Conservation (phyloP, 192 early-diverging fungal genomes). For the Dissophora ornata region DNA sequence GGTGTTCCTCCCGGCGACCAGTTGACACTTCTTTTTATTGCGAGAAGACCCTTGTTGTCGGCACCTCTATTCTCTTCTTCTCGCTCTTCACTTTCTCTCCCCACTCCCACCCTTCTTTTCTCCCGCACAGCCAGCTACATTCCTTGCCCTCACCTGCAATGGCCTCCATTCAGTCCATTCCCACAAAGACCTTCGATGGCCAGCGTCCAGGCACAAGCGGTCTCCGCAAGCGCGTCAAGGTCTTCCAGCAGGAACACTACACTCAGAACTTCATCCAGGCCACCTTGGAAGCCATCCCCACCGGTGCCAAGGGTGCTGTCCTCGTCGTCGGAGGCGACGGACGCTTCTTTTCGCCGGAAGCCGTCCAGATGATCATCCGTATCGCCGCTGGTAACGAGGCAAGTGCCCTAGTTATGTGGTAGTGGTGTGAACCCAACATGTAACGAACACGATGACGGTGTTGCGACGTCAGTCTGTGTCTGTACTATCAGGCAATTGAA, state of each 20-base stretch:
- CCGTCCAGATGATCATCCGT: conserved; percentile 88
- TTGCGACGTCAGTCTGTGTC: too few relatives aligned
- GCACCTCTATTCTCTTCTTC: conserved; percentile 1
- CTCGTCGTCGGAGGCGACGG: conserved; percentile 98
- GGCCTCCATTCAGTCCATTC: conserved; percentile 58
- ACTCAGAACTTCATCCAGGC: conserved; percentile 98
- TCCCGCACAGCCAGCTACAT: too few relatives aligned
- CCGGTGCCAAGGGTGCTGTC: conserved; percentile 79
- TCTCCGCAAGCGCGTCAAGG: conserved; percentile 93
- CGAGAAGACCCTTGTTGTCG: too few relatives aligned
- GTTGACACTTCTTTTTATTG: too few relatives aligned
- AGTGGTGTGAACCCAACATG: too few relatives aligned
- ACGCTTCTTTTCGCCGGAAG: conserved; percentile 87
- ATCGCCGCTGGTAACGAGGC: conserved; percentile 86
- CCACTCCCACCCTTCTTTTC: background rate
- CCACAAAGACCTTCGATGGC: conserved; percentile 83
- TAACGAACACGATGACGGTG: too few relatives aligned
- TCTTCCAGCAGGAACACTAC: conserved; percentile 95
- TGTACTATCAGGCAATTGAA: too few relatives aligned
- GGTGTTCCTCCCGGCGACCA: too few relatives aligned
- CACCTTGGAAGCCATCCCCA: conserved; percentile 85
- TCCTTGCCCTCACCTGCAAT: conserved; percentile 6
- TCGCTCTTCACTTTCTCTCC: background rate
- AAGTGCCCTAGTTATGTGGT: too few relatives aligned
- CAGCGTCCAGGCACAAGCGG: conserved; percentile 99